Conservation (phyloP, 768 basidiomycete genomes). For the Leccinum sublutescens region DNA sequence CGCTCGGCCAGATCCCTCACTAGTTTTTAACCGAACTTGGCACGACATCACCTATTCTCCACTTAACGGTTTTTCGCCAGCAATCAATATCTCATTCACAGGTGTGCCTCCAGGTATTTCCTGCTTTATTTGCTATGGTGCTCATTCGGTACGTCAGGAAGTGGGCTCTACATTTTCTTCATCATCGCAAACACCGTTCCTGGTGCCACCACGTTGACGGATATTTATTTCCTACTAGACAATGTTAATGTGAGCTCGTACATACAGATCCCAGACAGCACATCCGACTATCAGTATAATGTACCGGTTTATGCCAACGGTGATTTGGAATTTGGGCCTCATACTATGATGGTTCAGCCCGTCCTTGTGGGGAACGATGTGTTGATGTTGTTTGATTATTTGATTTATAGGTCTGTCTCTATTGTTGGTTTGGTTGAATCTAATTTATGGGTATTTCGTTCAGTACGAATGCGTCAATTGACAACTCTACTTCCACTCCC, state of each 20-base stretch:
- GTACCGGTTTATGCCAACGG: conserved; percentile 14
- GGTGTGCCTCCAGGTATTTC: neutral
- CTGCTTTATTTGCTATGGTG: neutral
- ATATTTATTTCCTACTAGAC: conserved; percentile 12
- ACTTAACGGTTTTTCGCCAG: neutral
- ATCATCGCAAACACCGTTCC: conserved; percentile 10
- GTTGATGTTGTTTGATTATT: conserved; percentile 18
- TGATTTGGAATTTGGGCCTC: conserved; percentile 1
- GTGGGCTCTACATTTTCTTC: conserved; percentile 17
- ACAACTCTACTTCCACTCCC: neutral
- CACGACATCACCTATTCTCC: conserved; percentile 9
- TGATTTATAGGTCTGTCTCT: conserved; percentile 18
- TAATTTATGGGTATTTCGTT: neutral
- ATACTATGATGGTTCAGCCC: conserved; percentile 11
- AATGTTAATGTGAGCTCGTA: neutral
- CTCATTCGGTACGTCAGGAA: conserved; percentile 4
- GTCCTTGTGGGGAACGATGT: neutral
- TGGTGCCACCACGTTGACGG: neutral
- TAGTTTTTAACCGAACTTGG: conserved; percentile 16
- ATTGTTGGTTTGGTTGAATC: neutral
- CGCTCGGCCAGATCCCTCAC: neutral
- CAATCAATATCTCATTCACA: conserved; percentile 10
- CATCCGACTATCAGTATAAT: conserved; percentile 12
- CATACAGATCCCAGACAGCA: neutral
- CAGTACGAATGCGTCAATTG: conserved; percentile 3